phyloP scores from a whole-genome alignment of 139 green algal species.

The Micractinium sp. region DNA sequence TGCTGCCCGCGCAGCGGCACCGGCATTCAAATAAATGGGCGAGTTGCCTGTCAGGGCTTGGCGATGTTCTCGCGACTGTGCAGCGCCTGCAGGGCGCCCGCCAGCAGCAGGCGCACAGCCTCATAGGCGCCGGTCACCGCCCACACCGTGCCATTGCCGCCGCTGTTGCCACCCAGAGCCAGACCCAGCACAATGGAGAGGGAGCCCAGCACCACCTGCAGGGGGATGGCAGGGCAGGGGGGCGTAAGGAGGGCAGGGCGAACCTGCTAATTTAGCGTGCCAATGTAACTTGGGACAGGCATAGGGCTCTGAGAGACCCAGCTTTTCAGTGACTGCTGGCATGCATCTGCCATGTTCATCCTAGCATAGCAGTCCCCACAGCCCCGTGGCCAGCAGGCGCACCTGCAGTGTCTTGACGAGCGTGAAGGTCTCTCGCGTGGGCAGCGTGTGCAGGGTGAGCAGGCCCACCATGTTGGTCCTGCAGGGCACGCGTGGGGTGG shows the following conservation, averaged over 20 bases:
- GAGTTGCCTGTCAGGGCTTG: not conserved
- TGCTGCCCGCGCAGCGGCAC: too few species aligned
- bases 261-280: too few species aligned
- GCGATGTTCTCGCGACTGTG: not conserved
- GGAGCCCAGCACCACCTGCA: slow-evolving; percentile 1
- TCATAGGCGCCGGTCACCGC: not conserved
- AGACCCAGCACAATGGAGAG: not conserved
- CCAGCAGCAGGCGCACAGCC: not conserved
- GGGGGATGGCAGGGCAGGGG: not conserved
- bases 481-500: too few species aligned
- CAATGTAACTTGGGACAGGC: too few species aligned
- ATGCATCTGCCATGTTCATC: too few species aligned
- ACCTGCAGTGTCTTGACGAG: not conserved
- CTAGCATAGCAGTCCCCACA: too few species aligned
- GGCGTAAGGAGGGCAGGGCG: not conserved
- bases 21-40: too few species aligned
- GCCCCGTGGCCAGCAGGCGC: not conserved
- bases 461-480: not conserved
- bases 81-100: not conserved
- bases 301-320: too few species aligned
- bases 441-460: slow-evolving; percentile 13
- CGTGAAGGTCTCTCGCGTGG: not conserved
- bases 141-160: not conserved
- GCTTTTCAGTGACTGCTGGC: too few species aligned
- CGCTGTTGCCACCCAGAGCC: not conserved